Conservation (phyloP, 2,329 filamentous ascomycete species). For the Fusarium caatingaense region DNA sequence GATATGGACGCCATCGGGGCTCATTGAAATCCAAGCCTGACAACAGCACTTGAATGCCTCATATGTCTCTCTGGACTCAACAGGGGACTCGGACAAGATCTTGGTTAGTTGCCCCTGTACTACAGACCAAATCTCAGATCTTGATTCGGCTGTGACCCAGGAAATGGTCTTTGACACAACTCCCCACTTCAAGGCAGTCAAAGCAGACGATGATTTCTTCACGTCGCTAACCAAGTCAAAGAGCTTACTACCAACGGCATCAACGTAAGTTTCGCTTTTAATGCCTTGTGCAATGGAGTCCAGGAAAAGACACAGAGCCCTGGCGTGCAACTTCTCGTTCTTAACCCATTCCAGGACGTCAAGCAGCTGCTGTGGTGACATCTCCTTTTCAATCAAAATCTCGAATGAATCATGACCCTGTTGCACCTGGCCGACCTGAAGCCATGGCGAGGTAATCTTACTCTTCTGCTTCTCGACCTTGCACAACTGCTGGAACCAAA, state of each 20-base stretch:
- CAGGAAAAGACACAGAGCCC: conserved; percentile 56
- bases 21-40: conserved; percentile 53
- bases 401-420: conserved; percentile 35
- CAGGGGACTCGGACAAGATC: conserved; percentile 48
- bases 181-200: conserved; percentile 56
- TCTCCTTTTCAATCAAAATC: conserved; percentile 55
- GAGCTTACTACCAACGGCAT: conserved; percentile 55
- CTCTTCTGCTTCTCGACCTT: conserved; percentile 49
- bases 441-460: conserved; percentile 50
- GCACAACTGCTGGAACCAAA: conserved; percentile 60
- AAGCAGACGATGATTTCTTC: conserved; percentile 46
- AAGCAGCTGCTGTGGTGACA: conserved; percentile 59
- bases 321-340: conserved; percentile 46
- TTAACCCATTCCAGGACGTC: conserved; percentile 59
- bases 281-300: conserved; percentile 58
- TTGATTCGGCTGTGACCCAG: conserved; percentile 50
- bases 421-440: conserved; percentile 40
- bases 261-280: conserved; percentile 55
- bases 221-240: conserved; percentile 51
- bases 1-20: conserved; percentile 50
- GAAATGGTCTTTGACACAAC: conserved; percentile 52
- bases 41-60: conserved; percentile 57
- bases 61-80: conserved; percentile 52
- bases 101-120: conserved; percentile 50
- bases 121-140: conserved; percentile 49